Conservation (phyloP, 768 basidiomycete genomes). For the Exsudoporus frostii region DNA sequence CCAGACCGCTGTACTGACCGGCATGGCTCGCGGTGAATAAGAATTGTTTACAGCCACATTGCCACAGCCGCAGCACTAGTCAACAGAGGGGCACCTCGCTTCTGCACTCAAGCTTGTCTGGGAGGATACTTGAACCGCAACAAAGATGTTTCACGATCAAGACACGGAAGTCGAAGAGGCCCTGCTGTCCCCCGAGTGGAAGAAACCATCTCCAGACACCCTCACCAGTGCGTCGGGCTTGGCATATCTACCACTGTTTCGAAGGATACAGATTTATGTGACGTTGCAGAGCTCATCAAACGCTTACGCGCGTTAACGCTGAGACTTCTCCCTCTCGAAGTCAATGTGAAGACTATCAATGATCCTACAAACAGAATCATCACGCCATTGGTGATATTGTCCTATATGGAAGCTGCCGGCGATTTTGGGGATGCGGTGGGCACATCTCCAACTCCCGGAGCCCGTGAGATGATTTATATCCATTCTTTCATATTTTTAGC, state of each 20-base stretch:
- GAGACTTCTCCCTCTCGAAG: slow-evolving; percentile 76
- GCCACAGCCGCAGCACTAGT: not conserved
- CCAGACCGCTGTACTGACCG: slow-evolving; percentile 40
- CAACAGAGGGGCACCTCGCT: not conserved
- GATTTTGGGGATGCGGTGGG: slow-evolving; percentile 84
- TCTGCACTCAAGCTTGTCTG: not conserved
- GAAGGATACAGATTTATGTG: not conserved
- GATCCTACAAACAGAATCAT: slow-evolving; percentile 82
- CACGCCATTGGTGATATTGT: slow-evolving; percentile 72
- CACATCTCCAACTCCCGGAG: slow-evolving; percentile 1
- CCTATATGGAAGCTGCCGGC: slow-evolving; percentile 79
- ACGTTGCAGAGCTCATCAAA: slow-evolving; percentile 65
- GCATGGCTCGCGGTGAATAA: slow-evolving; percentile 39
- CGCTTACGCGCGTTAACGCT: slow-evolving; percentile 75
- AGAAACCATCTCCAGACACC: slow-evolving; percentile 64
- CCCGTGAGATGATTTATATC: not conserved
- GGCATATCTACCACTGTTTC: not conserved
- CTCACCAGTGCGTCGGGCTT: slow-evolving; percentile 58
- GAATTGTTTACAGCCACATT: slow-evolving; percentile 26
- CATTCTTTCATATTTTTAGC: slow-evolving; percentile 38
- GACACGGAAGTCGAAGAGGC: slow-evolving; percentile 36
- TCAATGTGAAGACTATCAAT: slow-evolving; percentile 59
- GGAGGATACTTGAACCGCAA: not conserved
- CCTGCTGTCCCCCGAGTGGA: slow-evolving; percentile 44
- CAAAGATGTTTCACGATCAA: slow-evolving; percentile 27